These are phyloP conservation scores for Cephaloascus fragrans DNA, from an alignment of 805 yeast genomes.

Conservation along the genomic window DNA sequence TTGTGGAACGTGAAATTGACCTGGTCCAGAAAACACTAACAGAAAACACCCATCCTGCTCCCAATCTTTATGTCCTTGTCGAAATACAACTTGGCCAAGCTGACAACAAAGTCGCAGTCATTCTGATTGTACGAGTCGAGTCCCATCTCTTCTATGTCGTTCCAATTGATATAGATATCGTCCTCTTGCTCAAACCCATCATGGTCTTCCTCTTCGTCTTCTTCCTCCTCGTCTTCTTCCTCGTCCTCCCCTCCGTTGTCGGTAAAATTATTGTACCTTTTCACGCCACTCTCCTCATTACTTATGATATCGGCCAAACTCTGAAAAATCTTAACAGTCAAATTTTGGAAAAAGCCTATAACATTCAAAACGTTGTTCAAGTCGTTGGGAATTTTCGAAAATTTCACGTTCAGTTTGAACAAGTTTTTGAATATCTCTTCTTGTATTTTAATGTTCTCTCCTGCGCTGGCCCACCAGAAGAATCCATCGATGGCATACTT, in stretches of 20 bases:
- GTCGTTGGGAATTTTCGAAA: neutral
- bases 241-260: slow-evolving; percentile 3
- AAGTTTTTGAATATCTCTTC: slow-evolving; percentile 27
- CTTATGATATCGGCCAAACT: slow-evolving; percentile 25
- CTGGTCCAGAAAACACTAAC: slow-evolving; percentile 17
- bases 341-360: slow-evolving; percentile 43
- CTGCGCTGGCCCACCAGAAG: slow-evolving; percentile 86
- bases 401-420: slow-evolving; percentile 8
- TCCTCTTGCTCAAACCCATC: slow-evolving; percentile 5
- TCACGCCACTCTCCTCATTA: slow-evolving; percentile 14
- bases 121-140: slow-evolving; percentile 39
- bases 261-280: slow-evolving; percentile 1
- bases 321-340: slow-evolving; percentile 32
- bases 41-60: slow-evolving; percentile 18
- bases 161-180: slow-evolving; percentile 19
- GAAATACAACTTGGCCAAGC: slow-evolving; percentile 39
- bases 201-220: slow-evolving; percentile 4
- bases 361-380: slow-evolving; percentile 11
- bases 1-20: too few relatives aligned
- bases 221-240: slow-evolving; percentile 4
- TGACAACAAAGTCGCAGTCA: slow-evolving; percentile 34
- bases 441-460: slow-evolving; percentile 37
- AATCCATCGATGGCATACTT: slow-evolving; percentile 61
- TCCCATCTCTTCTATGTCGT: slow-evolving; percentile 48
- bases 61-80: slow-evolving; percentile 29